Percentiles rank a stretch among this genome's conserved stretches.
Conservation (phyloP, 2,329 filamentous ascomycete species). For the Periconia sp. region DNA sequence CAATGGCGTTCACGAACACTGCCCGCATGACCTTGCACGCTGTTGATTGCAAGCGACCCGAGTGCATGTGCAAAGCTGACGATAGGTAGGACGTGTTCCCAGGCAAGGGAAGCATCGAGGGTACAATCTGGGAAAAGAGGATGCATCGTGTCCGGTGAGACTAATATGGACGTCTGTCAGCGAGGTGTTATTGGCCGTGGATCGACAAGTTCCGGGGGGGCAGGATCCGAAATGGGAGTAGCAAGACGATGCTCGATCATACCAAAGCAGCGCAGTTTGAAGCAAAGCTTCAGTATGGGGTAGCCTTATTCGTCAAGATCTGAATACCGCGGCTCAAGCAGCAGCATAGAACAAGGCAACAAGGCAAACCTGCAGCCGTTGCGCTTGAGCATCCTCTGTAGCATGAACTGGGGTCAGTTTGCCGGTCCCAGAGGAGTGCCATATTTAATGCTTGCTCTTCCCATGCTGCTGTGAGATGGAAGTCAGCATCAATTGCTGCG, state of each 20-base stretch:
- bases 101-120: conserved; percentile 2
- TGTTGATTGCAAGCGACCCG: conserved; percentile 10
- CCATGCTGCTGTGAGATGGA: conserved; percentile 8
- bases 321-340: conserved; percentile 10
- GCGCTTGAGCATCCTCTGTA: conserved; percentile 8
- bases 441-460: conserved; percentile 16
- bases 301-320: conserved; percentile 14
- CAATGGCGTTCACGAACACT: conserved; percentile 16
- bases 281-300: background rate
- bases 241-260: conserved; percentile 11
- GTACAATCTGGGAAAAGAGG: conserved; percentile 7
- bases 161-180: conserved; percentile 4
- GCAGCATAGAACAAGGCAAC: conserved; percentile 16
- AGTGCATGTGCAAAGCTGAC: conserved; percentile 17
- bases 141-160: conserved; percentile 22
- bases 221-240: conserved; percentile 3
- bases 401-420: conserved; percentile 11
- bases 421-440: conserved; percentile 5
- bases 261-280: conserved; percentile 10
- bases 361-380: conserved; percentile 20
- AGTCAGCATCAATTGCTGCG: background rate
- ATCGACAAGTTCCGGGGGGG: conserved; percentile 9
- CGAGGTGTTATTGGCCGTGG: conserved; percentile 12
- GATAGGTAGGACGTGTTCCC: conserved; percentile 15
- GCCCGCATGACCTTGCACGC: conserved; percentile 18